Conservation (phyloP, 2,329 filamentous ascomycete genomes). For the Xylaria sp. region DNA sequence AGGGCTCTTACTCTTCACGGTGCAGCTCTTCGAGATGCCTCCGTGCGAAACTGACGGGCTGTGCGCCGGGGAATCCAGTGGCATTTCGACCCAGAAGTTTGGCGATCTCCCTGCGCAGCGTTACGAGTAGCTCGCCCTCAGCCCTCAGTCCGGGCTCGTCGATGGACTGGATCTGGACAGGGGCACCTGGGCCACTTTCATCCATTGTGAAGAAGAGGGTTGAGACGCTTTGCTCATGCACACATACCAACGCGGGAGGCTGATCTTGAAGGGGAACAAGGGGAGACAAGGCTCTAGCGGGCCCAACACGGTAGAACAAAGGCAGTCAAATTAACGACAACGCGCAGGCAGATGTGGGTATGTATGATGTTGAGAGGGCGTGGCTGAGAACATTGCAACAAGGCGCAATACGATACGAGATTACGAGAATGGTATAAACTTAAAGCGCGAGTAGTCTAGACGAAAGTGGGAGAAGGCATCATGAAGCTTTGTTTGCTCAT, state of each 20-base stretch:
- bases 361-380: neutral
- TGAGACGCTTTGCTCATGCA: neutral
- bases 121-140: slow-evolving; percentile 61
- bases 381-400: slow-evolving; percentile 18
- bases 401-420: no score
- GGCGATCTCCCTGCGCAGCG: slow-evolving; percentile 76
- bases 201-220: slow-evolving; percentile 24
- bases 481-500: neutral
- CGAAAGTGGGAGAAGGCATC: neutral
- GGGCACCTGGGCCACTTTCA: neutral
- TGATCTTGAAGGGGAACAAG: neutral
- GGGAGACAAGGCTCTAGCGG: neutral
- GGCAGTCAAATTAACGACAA: slow-evolving; percentile 3
- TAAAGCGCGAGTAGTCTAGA: no score
- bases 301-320: neutral
- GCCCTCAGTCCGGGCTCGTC: slow-evolving; percentile 70
- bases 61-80: slow-evolving; percentile 81
- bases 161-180: slow-evolving; percentile 54
- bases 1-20: slow-evolving; percentile 67
- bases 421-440: no score
- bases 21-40: slow-evolving; percentile 84
- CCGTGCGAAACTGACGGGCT: slow-evolving; percentile 89
- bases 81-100: slow-evolving; percentile 73
- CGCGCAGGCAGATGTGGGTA: slow-evolving; percentile 1
- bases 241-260: neutral